Base-by-base conservation (phyloP, 148 eudicot species). In the Polygonum maritimum region DNA sequence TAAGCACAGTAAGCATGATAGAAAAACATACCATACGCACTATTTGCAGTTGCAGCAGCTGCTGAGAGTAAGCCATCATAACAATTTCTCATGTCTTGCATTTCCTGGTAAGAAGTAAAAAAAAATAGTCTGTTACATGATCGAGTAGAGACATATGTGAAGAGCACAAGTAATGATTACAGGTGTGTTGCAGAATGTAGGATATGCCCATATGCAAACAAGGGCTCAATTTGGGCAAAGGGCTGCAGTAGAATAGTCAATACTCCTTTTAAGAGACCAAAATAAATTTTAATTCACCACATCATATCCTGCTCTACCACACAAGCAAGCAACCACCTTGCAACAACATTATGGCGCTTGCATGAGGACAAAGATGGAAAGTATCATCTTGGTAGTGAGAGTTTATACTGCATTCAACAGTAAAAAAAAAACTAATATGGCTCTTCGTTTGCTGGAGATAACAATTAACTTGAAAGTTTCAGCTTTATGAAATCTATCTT, bases 41-140 rank as follows among this genome's bases (percentile, higher is more conserved):
- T 85, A 79, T 95, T 95, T 40, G 94, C 89, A 22, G 97, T 88
- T 18, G 98, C 97, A 35, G 98, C 98, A 82, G 98, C 97, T 48
- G 94, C 98, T 26, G 96, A 92, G 62, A 95, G 92, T 79, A 95
- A 89, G 84, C 94, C 83, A 73, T 95, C 98, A 73, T 92, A 92
- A 83, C 98, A 95, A 74, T 90, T 74, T 79, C 91, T 87, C 96
- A 95, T 92, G 47, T 89, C 89, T 79, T 88, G 85, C 92, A 95
- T 92, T 85, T 95, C 97, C 98, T 95, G 88, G 41, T 31, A 26
- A 75, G 10, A 55, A 35, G 76, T 74, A 35, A 51, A 54, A 19
- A 19, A 54, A 38, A 5, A 74, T 55, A 4, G 13, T 75, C 12
- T 54, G 21, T 75, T 54, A 48, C 2, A 48, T 7, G 5, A 31